These are phyloP conservation scores for Artemisia argyi DNA, from an alignment of 129 eudicot species.

Conservation along the genomic window DNA sequence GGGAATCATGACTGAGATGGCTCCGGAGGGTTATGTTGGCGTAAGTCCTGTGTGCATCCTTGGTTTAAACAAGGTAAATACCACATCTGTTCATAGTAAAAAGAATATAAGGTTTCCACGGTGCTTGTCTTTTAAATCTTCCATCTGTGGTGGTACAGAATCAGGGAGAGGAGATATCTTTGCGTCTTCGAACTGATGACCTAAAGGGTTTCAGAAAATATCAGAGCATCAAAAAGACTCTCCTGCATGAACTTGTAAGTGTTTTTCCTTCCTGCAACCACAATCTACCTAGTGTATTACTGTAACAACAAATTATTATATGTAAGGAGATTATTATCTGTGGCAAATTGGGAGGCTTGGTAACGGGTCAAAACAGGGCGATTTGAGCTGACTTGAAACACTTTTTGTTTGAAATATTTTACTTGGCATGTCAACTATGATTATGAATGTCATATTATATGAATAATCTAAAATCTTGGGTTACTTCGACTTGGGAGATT, in stretches of 20 bases:
- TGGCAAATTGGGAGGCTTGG: not conserved
- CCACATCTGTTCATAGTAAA: slow-evolving; percentile 6
- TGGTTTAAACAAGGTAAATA: slow-evolving; percentile 83
- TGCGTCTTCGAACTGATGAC: slow-evolving; percentile 94
- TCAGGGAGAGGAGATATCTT: slow-evolving; percentile 94
- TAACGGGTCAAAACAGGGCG: not conserved
- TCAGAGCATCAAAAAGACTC: slow-evolving; percentile 82
- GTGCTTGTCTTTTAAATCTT: not conserved
- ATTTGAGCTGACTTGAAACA: not conserved
- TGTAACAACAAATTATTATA: not conserved
- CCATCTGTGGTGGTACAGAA: slow-evolving; percentile 46
- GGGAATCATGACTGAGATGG: slow-evolving; percentile 98
- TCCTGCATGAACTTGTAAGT: slow-evolving; percentile 90
- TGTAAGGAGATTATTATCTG: not conserved
- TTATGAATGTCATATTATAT: not conserved
- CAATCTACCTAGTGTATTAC: not conserved
- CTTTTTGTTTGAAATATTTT: not conserved
- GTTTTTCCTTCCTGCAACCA: not conserved
- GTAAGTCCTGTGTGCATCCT: slow-evolving; percentile 88
- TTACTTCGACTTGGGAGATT: not conserved
- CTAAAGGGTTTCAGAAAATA: slow-evolving; percentile 96
- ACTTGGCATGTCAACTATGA: too few species aligned
- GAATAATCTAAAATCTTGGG: not conserved
- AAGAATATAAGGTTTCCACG: not conserved
- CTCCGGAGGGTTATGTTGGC: slow-evolving; percentile 97